Evolutionary conservation across 1,284 basidiomycete genomes (phyloP), one percentile per base, ranked within the genome.

Genomic region (Boletus mariae): DNA sequence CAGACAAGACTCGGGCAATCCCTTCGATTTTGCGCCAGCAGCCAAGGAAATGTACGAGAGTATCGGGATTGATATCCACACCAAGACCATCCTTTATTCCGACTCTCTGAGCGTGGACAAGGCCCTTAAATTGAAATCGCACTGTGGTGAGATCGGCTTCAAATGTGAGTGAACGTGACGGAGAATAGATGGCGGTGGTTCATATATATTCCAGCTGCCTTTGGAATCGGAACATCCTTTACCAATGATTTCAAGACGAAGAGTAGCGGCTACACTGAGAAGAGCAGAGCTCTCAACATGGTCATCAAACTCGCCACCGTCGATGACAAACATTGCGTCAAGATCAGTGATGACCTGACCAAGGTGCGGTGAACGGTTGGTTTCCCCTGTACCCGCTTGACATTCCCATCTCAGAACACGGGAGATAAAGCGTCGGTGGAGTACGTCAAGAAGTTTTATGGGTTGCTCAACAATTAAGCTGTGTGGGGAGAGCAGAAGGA

Each of bases 1-100:
- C 20, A 82, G 94, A n/a, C 94, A 98, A 70, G 94, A 98, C 68
- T 93, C 90, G 1, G 94, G 94, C 2, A 87, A 95, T 64, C 92
- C 94, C 0, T 81, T 89, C 57, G 71, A 70, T 11, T 97, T 92
- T 64, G 91, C 86, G 6, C 79, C 80, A 15, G 75, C 80, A 20
- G 92, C 85, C 13, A 89, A 85, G 64, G 75, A 78, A 57, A 77
- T 87, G 47, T 97, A 90, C 61, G 71, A 83, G 47, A 73, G 76
- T 15, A 70, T 91, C 2, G 85, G 83, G 0, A 82, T 90, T 35
- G 82, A 90, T 53, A 72, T 80, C 42, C 72, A 72, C 43, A 76
- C 79, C 31, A 95, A 92, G 71, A 72, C 76, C 42, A 82, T 96
- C 55, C 80, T 97, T 13, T 97, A 85, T 68, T 94, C 90, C 31